Evolutionary conservation across 1,284 basidiomycete genomes (phyloP).

Genomic region (Melampsora medusae): DNA sequence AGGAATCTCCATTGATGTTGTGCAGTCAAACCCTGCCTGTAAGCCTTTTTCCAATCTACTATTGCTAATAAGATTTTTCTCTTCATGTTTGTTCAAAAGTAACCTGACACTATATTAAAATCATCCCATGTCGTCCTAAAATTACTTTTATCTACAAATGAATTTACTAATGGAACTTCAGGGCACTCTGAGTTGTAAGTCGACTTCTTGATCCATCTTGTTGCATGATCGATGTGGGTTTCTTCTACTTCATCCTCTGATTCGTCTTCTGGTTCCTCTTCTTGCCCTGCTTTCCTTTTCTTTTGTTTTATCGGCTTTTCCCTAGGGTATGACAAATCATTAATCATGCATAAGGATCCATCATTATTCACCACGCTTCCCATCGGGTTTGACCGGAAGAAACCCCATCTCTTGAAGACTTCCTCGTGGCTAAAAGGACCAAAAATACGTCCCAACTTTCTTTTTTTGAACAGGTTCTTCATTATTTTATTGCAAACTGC

Average conservation of each 20-base stretch:
- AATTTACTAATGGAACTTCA: not conserved
- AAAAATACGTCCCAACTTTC: not conserved
- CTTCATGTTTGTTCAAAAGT: not conserved
- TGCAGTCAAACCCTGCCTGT: no score
- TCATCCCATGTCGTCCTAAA: slow-evolving; percentile 15
- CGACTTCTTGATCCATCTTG: no score
- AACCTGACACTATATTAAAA: not conserved
- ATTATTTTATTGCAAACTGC: no score
- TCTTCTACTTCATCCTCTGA: no score
- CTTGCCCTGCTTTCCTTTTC: no score
- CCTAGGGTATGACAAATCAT: slow-evolving; percentile 4
- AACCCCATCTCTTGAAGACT: not conserved
- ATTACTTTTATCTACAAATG: not conserved
- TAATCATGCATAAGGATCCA: not conserved
- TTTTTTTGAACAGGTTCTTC: not conserved
- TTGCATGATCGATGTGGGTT: no score
- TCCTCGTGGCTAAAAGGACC: slow-evolving; percentile 8
- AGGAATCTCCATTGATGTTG: no score
- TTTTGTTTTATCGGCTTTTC: no score
- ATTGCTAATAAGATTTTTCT: not conserved
- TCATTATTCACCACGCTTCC: not conserved
- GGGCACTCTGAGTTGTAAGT: no score
- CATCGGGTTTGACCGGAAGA: slow-evolving; percentile 8
- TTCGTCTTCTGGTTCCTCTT: no score
- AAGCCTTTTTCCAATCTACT: no score